These are phyloP conservation scores for Bromus sterilis DNA, from an alignment of 176 grass and related monocot genomes.

Conservation along the genomic window DNA sequence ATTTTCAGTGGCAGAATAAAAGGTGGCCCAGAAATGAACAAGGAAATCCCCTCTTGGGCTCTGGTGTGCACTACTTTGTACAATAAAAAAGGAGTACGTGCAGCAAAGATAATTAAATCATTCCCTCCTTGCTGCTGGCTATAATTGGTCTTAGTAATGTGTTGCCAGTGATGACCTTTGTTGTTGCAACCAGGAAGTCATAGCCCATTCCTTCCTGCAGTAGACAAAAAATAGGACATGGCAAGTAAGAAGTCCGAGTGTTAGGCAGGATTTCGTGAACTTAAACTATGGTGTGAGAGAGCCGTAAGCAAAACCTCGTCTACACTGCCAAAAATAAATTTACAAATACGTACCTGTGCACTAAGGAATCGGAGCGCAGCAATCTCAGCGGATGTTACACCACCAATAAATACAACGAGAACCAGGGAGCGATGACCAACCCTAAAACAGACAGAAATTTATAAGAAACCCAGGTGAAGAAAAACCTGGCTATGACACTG, in stretches of 20 bases:
- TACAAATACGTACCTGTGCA: constrained; percentile 50
- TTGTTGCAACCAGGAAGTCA: constrained; percentile 81
- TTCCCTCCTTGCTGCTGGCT: constrained; percentile 39
- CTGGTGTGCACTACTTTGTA: not conserved
- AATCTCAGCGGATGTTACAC: constrained; percentile 87
- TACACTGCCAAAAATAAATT: not conserved
- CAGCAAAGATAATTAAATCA: constrained; percentile 5
- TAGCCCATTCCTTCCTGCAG: constrained; percentile 86
- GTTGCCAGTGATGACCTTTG: constrained; percentile 82
- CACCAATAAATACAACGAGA: constrained; percentile 85
- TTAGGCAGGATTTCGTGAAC: not conserved
- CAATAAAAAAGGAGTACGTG: not conserved
- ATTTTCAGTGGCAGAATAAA: not conserved
- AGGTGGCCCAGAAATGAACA: not conserved
- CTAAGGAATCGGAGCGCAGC: constrained; percentile 93
- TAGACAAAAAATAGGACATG: not conserved
- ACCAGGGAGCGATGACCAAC: constrained; percentile 65
- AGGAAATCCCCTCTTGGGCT: not conserved
- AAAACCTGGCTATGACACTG: not conserved
- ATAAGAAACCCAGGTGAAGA: not conserved
- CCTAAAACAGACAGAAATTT: constrained; percentile 29
- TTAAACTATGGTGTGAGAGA: not conserved
- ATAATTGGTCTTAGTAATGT: constrained; percentile 72
- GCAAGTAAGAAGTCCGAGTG: not conserved
- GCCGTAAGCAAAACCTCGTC: not conserved